phyloP scores from a whole-genome alignment of 306 rosid genomes.

The Vigna trinervia region DNA sequence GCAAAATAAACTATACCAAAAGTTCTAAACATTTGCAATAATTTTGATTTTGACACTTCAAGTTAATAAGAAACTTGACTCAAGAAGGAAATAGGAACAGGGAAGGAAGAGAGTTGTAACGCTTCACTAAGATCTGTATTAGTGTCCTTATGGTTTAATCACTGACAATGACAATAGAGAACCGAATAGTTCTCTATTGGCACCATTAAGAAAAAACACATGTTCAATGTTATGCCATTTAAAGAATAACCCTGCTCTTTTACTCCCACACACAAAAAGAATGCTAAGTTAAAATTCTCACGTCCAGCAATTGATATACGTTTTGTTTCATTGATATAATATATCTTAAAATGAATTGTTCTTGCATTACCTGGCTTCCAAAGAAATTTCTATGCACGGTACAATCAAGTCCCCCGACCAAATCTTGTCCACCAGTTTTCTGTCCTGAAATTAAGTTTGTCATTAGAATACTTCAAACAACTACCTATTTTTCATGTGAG shows the following conservation, averaged over 20 bases:
- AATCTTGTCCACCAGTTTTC: slow-evolving; percentile 87
- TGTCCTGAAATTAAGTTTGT: slow-evolving; percentile 70
- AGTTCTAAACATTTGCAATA: neutral
- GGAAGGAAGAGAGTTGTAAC: slow-evolving; percentile 5
- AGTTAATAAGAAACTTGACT: slow-evolving; percentile 24
- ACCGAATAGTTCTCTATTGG: neutral
- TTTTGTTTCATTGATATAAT: slow-evolving; percentile 1
- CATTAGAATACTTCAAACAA: slow-evolving; percentile 33
- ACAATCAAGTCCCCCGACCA: slow-evolving; percentile 96
- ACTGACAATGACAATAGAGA: neutral
- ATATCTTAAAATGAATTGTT: neutral
- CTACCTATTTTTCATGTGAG: neutral
- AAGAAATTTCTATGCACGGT: slow-evolving; percentile 93
- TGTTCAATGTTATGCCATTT: slow-evolving; percentile 3
- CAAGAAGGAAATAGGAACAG: neutral
- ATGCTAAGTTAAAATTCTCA: slow-evolving; percentile 9
- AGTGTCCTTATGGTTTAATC: neutral
- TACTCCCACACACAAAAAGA: neutral
- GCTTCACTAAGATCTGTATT: neutral
- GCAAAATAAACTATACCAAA: neutral
- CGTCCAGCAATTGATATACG: neutral
- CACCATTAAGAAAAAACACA: neutral
- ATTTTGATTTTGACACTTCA: slow-evolving; percentile 26
- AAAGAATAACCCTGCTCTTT: neutral
- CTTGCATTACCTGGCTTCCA: slow-evolving; percentile 84